Conservation (phyloP, 495 filamentous ascomycete species). For the Friedmanniomyces endolithicus region DNA sequence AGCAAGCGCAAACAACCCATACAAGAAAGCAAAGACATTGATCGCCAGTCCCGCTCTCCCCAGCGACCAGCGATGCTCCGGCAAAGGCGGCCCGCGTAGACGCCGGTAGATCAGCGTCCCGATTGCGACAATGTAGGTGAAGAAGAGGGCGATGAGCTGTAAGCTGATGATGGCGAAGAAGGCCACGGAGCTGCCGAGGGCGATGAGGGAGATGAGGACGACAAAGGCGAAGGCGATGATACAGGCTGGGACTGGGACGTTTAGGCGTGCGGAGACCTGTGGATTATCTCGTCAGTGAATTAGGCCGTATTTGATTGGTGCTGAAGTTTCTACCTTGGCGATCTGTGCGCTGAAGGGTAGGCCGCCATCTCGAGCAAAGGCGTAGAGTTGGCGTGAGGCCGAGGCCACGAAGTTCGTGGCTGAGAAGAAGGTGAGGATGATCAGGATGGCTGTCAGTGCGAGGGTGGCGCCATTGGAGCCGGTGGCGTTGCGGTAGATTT, state of each 20-base stretch:
- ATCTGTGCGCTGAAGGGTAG: constrained; percentile 23
- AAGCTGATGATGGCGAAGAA: constrained; percentile 24
- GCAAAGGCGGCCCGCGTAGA: constrained; percentile 1
- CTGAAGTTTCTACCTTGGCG: neutral
- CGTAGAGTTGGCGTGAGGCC: constrained; percentile 7
- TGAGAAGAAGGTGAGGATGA: constrained; percentile 11
- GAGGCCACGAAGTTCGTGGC: neutral
- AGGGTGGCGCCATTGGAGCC: neutral
- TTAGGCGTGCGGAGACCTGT: neutral
- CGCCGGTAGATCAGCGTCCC: constrained; percentile 6
- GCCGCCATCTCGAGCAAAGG: constrained; percentile 14
- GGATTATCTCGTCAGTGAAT: neutral
- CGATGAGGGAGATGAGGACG: constrained; percentile 46
- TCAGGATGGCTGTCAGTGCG: constrained; percentile 7
- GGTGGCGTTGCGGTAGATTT: constrained; percentile 9
- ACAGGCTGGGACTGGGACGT: constrained; percentile 29
- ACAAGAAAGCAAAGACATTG: constrained; percentile 4
- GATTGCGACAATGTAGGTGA: constrained; percentile 1
- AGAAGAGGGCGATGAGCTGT: constrained; percentile 2
- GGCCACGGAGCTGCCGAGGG: constrained; percentile 44
- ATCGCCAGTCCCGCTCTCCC: neutral
- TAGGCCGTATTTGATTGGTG: too few species aligned
- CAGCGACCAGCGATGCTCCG: constrained; percentile 1
- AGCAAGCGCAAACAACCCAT: constrained; percentile 1
- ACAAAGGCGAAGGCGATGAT: constrained; percentile 38